Evolutionary conservation across 352 stramenopile genomes (phyloP), one percentile per base, ranked within the genome.

Genomic region (Globisporangium abappressorium): DNA sequence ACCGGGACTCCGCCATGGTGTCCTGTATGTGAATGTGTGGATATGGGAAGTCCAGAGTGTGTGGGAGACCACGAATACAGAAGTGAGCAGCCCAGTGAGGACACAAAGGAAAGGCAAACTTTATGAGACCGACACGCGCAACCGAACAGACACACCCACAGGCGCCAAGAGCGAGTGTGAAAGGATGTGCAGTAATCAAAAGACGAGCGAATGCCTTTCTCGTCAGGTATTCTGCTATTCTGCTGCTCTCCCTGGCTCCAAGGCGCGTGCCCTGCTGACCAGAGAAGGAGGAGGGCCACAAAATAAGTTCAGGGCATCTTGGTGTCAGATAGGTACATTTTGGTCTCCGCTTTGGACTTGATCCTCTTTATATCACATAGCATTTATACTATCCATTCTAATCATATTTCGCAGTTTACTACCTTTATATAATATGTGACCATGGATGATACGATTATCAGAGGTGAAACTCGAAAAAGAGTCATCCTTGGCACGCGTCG

Each of bases 161-260:
- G 15, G 41, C 15, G 1, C 15, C 36, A 15, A 12, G 36, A 9
- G 34, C 34, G 9, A 2, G 41, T 3, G 43, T 20, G 43, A 22
- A 51, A 60, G 24, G 55, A 60, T 60, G 55, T 60, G 55, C 28
- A 59, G 53, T 22, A 57, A 22, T 33, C 24, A 51, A 49, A 49
- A 12, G 30, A 33, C 30, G 2, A 33, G 14, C 5, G 38, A 47
- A 14, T 49, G 41, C 15, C 41, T 49, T 49, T 57, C 24, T 24
- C 49, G 49, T 56, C 9, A 20, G 49, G 14, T 4, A 49, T 30
- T 57, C 24, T 15, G 51, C 8, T 30, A 33, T 33, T 33, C 24
- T 57, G 38, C 38, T 46, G 14, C 38, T 33, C 0, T 12, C 18
- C 28, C 30, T 7, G 55, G 22, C 51, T 26, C 24, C 22, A 30